Evolutionary conservation across 2,329 filamentous ascomycete genomes (phyloP), one percentile per base, ranked within the genome.

Genomic region (Keithomyces neogunnii): DNA sequence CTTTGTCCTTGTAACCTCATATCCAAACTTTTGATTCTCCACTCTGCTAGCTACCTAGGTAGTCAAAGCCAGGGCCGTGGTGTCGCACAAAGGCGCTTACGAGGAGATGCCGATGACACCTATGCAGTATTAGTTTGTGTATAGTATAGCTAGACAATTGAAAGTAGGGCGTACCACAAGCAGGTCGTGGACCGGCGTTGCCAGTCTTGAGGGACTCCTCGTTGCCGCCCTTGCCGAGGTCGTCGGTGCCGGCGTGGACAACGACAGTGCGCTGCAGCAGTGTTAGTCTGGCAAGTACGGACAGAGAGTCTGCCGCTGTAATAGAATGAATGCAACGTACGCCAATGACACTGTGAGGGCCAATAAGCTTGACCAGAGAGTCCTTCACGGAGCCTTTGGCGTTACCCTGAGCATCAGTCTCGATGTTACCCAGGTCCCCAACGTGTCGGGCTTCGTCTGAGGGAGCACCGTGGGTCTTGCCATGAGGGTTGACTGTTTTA

Each of bases 131-230:
- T 19, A 19, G 19, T 19, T 19, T 19, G 19, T 19, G 19, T 19
- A 19, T 19, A 19, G 19, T 19, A 19, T 19, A 19, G 19, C 19
- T 19, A 19, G 19, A 19, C 19, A 19, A 19, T 19, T 19, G 19
- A 19, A 19, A 19, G 19, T 19, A 19, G 19, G 10, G 72, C 81
- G 69, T 81, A 88, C 93, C 93, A 76, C 93, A 99, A 69, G 93
- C 93, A 69, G 93, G 93, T 68, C 93, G 89, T 63, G 77, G 72
- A 65, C 93, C 93, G 68, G 93, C 93, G 71, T 97, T 99, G 62
- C 93, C 93, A 59, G 93, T 99, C 86, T 95, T 96, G 80, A 95
- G 89, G 66, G 89, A 96, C 79, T 97, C 90, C 75, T 92, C 89
- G 76, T 88, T 85, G 62, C 76, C 88, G 66, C 90, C 90, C 80